Percentiles rank a stretch among this genome's conserved stretches.
Conservation (phyloP, 192 early-diverging fungal genomes). For the Haplosporangium gracile region DNA sequence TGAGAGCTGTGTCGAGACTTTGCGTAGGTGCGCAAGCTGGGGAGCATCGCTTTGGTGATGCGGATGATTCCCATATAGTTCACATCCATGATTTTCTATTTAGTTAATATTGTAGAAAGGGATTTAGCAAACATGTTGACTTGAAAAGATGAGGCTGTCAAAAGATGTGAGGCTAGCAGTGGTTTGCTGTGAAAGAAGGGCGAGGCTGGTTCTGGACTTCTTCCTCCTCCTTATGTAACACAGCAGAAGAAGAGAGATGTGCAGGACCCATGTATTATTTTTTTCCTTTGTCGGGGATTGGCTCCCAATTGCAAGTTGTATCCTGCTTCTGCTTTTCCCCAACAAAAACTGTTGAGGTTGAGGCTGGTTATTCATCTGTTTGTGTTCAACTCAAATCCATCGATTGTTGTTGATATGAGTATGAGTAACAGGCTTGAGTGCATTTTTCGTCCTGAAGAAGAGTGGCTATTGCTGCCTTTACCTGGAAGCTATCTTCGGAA, state of each 20-base stretch:
- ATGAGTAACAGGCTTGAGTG: too few relatives aligned
- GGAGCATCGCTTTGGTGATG: slow-evolving; percentile 57
- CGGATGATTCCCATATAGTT: slow-evolving; percentile 62
- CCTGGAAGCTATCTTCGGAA: slow-evolving; percentile 41
- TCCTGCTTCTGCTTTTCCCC: background rate
- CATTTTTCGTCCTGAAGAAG: background rate
- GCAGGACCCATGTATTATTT: background rate
- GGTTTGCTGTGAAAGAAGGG: background rate
- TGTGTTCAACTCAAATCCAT: too few relatives aligned
- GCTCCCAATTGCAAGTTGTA: background rate
- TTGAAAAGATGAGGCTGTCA: background rate
- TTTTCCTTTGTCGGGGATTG: background rate
- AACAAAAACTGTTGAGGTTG: slow-evolving; percentile 8
- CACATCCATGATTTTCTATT: slow-evolving; percentile 59
- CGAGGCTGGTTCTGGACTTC: background rate
- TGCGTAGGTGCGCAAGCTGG: slow-evolving; percentile 46
- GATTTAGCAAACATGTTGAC: background rate
- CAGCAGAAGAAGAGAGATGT: background rate
- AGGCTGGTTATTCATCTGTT: background rate
- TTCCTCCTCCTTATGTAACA: background rate
- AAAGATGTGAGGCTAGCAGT: too few relatives aligned
- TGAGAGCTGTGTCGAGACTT: slow-evolving; percentile 45
- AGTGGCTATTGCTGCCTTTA: background rate
- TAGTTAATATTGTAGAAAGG: background rate
- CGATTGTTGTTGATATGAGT: too few relatives aligned